Base-by-base conservation (phyloP, 371 early-diverging fungal species). In the Mortierella sp. region DNA sequence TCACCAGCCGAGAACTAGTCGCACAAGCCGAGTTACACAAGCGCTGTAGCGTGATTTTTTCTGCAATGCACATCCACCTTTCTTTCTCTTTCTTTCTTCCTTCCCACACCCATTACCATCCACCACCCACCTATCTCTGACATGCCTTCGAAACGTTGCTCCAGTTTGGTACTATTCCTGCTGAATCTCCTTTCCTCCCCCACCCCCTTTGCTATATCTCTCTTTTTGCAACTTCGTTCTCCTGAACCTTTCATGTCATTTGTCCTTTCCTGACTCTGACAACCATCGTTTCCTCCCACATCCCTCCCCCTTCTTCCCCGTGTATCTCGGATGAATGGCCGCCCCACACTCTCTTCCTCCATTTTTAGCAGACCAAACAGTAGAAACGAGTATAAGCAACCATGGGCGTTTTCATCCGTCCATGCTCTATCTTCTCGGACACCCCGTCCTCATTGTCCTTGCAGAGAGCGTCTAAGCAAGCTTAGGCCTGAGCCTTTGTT, bases 231-330 rank as follows among this genome's bases (percentile, higher is more conserved):
- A n/a, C 41, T 23, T 23, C 16, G 45, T 38, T 42, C 61, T 60
- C 61, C 61, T 60, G 53, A 52, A 41, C 30, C 28, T 30, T 31
- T 43, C 51, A 27, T n/a, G 21, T 26, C 49, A 39, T 53, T 48
- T 55, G 47, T 38, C 48, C 42, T 39, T 61, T 34, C 39, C 46
- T 31, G 34, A 18, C 54, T 34, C 23, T 39, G 12, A 9, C 23
- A 21, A 34, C 5, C 34, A 19, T 42, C 19, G 23, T 28, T 31
- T 10, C 34, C 10, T 7, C 10, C 34, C n/a, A n/a, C n/a, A n/a
- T n/a, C 63, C 27, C 42, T 39, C n/a, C 64, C 51, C 55, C 49
- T 56, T 27, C 55, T 55, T 63, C 55, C 45, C 50, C 56, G 47
- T 48, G 56, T 21, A 55, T 55, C 39, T 57, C 46, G 54, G 47